Evolutionary conservation across 2,329 filamentous ascomycete species (phyloP).

Genomic region (Colletotrichum graminicola): DNA sequence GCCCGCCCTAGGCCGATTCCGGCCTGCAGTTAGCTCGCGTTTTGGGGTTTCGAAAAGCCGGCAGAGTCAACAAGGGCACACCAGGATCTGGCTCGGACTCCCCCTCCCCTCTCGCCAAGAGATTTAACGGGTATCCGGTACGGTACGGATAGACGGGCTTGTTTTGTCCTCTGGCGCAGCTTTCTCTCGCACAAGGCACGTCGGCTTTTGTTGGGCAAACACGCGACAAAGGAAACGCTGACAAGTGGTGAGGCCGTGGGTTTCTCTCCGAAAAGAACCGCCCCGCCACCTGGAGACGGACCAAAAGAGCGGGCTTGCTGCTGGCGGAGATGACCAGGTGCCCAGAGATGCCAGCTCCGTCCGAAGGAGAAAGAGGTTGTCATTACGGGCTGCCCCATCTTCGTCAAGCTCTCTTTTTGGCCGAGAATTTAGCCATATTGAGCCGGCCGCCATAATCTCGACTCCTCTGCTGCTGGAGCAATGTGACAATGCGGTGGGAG

Average conservation of each 20-base stretch:
- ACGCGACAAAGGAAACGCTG: neutral
- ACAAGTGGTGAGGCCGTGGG: neutral
- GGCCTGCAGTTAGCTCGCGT: neutral
- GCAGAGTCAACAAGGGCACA: neutral
- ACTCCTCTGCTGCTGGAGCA: neutral
- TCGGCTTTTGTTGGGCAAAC: neutral
- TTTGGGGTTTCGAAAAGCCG: conserved; percentile 9
- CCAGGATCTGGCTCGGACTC: conserved; percentile 34
- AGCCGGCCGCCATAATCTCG: conserved; percentile 19
- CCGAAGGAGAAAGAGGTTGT: neutral
- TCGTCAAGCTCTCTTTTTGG: conserved; percentile 6
- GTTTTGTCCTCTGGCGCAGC: conserved; percentile 3
- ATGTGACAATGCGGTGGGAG: neutral
- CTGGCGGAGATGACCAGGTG: neutral
- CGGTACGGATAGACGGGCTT: no score
- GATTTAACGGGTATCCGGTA: conserved; percentile 29
- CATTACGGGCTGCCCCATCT: conserved; percentile 14
- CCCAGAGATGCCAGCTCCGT: neutral
- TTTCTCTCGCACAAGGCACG: neutral
- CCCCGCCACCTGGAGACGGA: no score
- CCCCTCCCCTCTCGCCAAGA: conserved; percentile 24
- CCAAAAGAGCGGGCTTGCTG: neutral
- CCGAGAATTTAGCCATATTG: conserved; percentile 14
- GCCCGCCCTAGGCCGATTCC: conserved; percentile 6
- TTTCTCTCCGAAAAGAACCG: neutral